Evolutionary conservation across 2,329 filamentous ascomycete genomes (phyloP), one percentile per base, ranked within the genome.

Genomic region (Diaporthe vaccinii): DNA sequence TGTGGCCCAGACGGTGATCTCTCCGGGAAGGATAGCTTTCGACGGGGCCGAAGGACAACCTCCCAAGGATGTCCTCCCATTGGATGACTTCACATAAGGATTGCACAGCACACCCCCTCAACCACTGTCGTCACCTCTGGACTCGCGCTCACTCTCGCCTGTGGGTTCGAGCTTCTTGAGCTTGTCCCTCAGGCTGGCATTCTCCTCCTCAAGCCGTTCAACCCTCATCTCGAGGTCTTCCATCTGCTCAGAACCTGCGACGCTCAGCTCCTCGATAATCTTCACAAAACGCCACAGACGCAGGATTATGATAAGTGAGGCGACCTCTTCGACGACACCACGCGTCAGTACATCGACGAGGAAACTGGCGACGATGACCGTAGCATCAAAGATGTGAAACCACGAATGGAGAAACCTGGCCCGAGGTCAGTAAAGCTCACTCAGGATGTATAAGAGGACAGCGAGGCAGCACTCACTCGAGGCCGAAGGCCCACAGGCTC

Each of bases 281-380:
- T 94, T 93, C 81, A 93, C 90, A 59, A 94, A 87, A 22, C 93
- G 88, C 90, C 92, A 93, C 4, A 94, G 85, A 72, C 92, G 90
- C 59, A 94, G 84, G 5, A 93, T 86, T 39, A 94, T 87, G 67
- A 94, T 88, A n/a, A 94, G 84, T 0, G 91, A 93, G 1, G 89
- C 91, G 62, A 93, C 90, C 79, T 93, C 90, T 81, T 92, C 90
- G 8, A 90, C 82, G 1, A 90, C 82, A 59, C 92, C 92, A 51
- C 88, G 87, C 22, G 92, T 86, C 3, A 91, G 81, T 31, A 93
- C 83, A 78, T 94, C 92, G 72, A 93, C 85, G 41, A 89, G 80
- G 80, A 94, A 93, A 78, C 89, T 89, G 2, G 86, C 84, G 2
- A 93, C 75, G 78, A 94, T 93, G 74, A 94, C 88, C 28, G 87